Evolutionary conservation across 495 filamentous ascomycete species (phyloP), one percentile per base, ranked within the genome.

Genomic region (Lasiosphaeria ovina): DNA sequence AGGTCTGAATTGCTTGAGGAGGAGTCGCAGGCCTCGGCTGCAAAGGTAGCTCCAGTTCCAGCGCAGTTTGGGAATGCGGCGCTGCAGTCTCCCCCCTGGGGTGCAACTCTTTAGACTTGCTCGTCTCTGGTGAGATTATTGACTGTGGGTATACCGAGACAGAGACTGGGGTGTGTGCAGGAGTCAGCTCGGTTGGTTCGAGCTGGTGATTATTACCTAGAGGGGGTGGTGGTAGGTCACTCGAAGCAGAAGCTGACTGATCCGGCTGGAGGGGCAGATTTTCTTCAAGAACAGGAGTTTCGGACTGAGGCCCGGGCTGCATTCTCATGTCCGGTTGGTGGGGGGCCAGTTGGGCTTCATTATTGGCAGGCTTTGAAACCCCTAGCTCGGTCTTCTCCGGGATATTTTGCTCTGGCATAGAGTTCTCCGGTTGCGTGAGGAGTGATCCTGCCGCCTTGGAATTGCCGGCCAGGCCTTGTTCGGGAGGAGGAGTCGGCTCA

Each of bases 381-480:
- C 24, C 24, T 24, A 24, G 24, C 24, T 24, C 24, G 24, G 24
- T 24, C 0, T 24, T 24, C 24, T 24, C 24, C 24, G 24, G 24
- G 24, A 24, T 24, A 24, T 24, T 24, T 24, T 24, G 24, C 24
- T 24, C 35, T 17, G 31, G 53, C n/a, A 24, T 55, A 11, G 35
- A 36, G 6, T 42, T 55, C 5, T 35, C 35, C n/a, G 65, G 42
- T 44, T 66, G 64, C 47, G 51, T 58, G 14, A 49, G 45, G 16
- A 36, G 60, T 3, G 54, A 12, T 6, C 10, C 42, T 33, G 60
- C 24, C 3, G 51, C n/a, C 8, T 49, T 32, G 14, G 31, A 24
- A 5, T 38, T 51, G 4, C 40, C 38, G 10, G 51, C 42, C 1
- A 50, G 36, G 33, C 60, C 49, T 12, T 40, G 50, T 14, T 60